Evolutionary conservation across 345 rosid species (phyloP).

Genomic region (Cardamine resedifolia): DNA sequence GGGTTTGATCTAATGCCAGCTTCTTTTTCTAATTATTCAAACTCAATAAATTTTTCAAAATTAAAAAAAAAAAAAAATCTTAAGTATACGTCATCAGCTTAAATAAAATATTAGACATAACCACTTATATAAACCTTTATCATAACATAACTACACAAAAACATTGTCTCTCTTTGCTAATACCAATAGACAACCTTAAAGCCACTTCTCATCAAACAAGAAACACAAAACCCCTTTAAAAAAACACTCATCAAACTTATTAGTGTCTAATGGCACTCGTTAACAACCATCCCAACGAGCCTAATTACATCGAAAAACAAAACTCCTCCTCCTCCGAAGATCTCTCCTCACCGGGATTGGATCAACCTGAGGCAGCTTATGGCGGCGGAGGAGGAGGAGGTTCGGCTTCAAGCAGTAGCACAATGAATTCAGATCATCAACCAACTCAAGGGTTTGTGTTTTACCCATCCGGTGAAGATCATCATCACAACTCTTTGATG

Average conservation of each 20-base stretch:
- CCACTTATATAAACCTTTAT: slow-evolving; percentile 40
- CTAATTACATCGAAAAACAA: slow-evolving; percentile 31
- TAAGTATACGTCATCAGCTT: slow-evolving; percentile 27
- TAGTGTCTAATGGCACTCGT: slow-evolving; percentile 52
- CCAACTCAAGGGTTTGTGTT: slow-evolving; percentile 41
- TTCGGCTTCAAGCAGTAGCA: slow-evolving; percentile 55
- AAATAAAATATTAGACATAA: slow-evolving; percentile 28
- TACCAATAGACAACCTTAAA: slow-evolving; percentile 30
- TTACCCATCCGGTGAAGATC: slow-evolving; percentile 42
- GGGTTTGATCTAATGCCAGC: slow-evolving; percentile 34
- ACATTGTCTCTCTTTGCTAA: slow-evolving; percentile 35
- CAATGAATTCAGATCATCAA: slow-evolving; percentile 44
- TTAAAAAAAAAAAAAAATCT: background rate
- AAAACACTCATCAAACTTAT: background rate
- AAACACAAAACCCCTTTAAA: slow-evolving; percentile 12
- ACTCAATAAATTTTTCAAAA: background rate
- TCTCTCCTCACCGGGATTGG: slow-evolving; percentile 44
- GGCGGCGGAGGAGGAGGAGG: slow-evolving; percentile 27
- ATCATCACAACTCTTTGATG: slow-evolving; percentile 59
- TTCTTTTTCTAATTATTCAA: slow-evolving; percentile 24
- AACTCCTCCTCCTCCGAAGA: slow-evolving; percentile 39
- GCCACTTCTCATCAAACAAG: slow-evolving; percentile 18
- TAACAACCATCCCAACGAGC: slow-evolving; percentile 37
- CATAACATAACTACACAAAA: slow-evolving; percentile 33
- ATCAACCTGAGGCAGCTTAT: slow-evolving; percentile 30